Base-by-base conservation (phyloP, 129 eudicot species). In the Kitagawia praeruptora region DNA sequence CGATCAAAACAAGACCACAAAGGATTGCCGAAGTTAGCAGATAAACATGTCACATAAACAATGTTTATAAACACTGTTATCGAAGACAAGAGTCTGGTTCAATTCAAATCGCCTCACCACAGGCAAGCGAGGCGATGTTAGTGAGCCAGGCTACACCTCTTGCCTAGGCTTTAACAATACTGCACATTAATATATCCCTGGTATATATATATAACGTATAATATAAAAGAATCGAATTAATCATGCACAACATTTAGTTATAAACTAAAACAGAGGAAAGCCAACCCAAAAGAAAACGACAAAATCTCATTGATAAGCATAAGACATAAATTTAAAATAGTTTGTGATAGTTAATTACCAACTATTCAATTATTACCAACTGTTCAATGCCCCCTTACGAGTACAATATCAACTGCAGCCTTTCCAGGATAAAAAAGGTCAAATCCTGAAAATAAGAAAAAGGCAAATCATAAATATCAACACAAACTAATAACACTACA, bases 381-480 rank as follows among this genome's bases (percentile, higher is more conserved):
- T 69, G 46, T 12, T 71, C 41, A 40, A 71, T 71, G 49, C 31
- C 61, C 19, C 45, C 41, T 8, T 18, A 0, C 2, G 19, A 70
- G 49, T 39, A 40, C 0, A 19, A 40, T 40, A 12, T 71, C 8
- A 71, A 71, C 47, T n/a, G 75, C 48, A 18, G 47, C 21, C n/a
- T 71, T 39, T 41, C 75, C 75, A 2, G 12, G 2, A 37, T 3
- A 38, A 39, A 40, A 40, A 19, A 6, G 48, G 25, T 16, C 25
- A 44, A 71, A 71, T 37, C 75, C 75, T 71, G 47, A 71, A 71
- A 40, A 71, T 47, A 71, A 40, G 13, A 71, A 39, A 38, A 15
- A 40, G 19, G 46, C 47, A 21, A 38, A 40, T 37, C 25, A 71
- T 40, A 19, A 21, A 71, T 38, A 71, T 37, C 10, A 8, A 69